phyloP scores from a whole-genome alignment of 768 basidiomycete genomes.

The Lactarius vividus region DNA sequence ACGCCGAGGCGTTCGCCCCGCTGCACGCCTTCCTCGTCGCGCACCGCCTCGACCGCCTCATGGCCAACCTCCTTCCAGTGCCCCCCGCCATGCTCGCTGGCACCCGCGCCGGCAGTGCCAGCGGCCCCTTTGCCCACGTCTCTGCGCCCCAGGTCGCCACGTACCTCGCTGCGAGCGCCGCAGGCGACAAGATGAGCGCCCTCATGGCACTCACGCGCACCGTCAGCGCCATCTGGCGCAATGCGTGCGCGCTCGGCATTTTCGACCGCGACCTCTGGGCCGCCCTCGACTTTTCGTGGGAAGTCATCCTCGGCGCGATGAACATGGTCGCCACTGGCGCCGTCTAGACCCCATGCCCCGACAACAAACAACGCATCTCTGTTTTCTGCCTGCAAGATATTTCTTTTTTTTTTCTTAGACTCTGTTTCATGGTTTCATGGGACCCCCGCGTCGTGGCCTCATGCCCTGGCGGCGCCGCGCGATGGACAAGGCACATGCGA shows the following conservation, averaged over 20 bases:
- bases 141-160: slow-evolving; percentile 29
- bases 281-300: slow-evolving; percentile 65
- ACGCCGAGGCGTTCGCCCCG: slow-evolving; percentile 62
- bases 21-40: slow-evolving; percentile 69
- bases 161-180: slow-evolving; percentile 30
- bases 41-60: slow-evolving; percentile 55
- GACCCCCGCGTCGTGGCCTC: slow-evolving; percentile 19
- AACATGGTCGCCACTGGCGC: slow-evolving; percentile 32
- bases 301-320: slow-evolving; percentile 59
- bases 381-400: background rate
- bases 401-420: background rate
- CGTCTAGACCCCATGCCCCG: slow-evolving; percentile 5
- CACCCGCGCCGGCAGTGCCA: slow-evolving; percentile 9
- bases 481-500: slow-evolving; percentile 23
- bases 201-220: slow-evolving; percentile 48
- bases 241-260: slow-evolving; percentile 66
- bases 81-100: slow-evolving; percentile 35
- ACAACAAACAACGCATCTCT: background rate
- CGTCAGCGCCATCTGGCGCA: slow-evolving; percentile 70
- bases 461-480: slow-evolving; percentile 21
- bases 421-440: slow-evolving; percentile 3
- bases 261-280: slow-evolving; percentile 66
- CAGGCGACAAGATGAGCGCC: slow-evolving; percentile 36
- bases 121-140: slow-evolving; percentile 29
- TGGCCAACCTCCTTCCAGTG: slow-evolving; percentile 60